These are phyloP conservation scores for Neurospora sp. DNA, from an alignment of 495 filamentous ascomycete species.

Conservation along the genomic window DNA sequence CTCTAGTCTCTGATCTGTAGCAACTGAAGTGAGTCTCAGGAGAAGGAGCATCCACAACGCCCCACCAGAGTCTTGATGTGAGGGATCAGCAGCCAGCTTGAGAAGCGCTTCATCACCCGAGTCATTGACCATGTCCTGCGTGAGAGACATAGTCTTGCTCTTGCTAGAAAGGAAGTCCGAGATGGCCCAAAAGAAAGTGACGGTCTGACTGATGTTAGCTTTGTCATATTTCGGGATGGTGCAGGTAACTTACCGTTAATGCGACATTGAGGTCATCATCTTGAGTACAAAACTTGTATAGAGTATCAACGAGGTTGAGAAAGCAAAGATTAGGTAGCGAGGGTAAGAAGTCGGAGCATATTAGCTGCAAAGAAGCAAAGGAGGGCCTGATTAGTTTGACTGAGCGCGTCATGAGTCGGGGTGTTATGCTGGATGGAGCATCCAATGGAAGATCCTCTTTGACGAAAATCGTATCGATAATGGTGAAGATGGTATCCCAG, in stretches of 20 bases:
- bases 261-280: conserved; percentile 91
- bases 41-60: conserved; percentile 80
- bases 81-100: conserved; percentile 39
- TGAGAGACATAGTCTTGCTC: conserved; percentile 36
- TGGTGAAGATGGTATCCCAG: conserved; percentile 76
- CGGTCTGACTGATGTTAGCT: conserved; percentile 45
- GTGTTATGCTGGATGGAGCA: conserved; percentile 6
- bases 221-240: neutral
- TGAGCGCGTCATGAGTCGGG: conserved; percentile 45
- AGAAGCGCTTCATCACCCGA: conserved; percentile 39
- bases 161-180: conserved; percentile 67
- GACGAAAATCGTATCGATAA: conserved; percentile 76
- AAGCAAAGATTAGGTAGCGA: conserved; percentile 70
- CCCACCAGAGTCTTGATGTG: conserved; percentile 41
- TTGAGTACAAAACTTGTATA: conserved; percentile 79
- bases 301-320: conserved; percentile 73
- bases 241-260: conserved; percentile 51
- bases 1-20: conserved; percentile 69
- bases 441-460: conserved; percentile 20
- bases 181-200: conserved; percentile 90
- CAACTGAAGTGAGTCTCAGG: conserved; percentile 64
- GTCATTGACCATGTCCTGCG: conserved; percentile 37
- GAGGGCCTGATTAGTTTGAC: conserved; percentile 68
- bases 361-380: conserved; percentile 79
- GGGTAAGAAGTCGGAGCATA: conserved; percentile 87